A percentile compares a stretch with the other conserved stretches of the same genome.
Evolutionary conservation across 306 rosid genomes (phyloP).

Genomic region (Pyrus betulifolia): DNA sequence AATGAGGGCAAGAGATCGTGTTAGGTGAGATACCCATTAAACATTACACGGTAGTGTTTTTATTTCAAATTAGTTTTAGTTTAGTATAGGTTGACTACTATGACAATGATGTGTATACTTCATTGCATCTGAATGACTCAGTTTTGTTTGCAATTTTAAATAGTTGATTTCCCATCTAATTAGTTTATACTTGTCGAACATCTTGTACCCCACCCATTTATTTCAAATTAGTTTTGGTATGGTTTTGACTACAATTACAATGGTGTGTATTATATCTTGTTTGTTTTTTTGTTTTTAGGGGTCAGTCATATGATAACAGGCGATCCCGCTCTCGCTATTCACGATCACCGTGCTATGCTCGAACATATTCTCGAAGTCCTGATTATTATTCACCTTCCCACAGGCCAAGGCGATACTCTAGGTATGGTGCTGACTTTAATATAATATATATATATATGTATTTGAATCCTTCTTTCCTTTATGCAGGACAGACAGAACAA

Average conservation of each 20-base stretch:
- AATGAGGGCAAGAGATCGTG: slow-evolving; percentile 67
- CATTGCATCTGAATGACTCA: not conserved
- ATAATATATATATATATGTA: not conserved
- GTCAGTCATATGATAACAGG: slow-evolving; percentile 37
- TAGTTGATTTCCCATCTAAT: not conserved
- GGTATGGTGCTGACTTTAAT: slow-evolving; percentile 18
- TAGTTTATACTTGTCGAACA: not conserved
- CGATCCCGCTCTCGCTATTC: slow-evolving; percentile 30
- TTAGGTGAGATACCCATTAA: slow-evolving; percentile 29
- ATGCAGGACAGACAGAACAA: not conserved
- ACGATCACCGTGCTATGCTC: slow-evolving; percentile 36
- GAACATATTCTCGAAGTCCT: slow-evolving; percentile 42
- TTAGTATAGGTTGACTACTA: too few species aligned
- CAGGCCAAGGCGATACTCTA: slow-evolving; percentile 36
- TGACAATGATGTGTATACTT: not conserved
- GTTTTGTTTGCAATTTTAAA: not conserved
- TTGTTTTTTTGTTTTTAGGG: slow-evolving; percentile 9
- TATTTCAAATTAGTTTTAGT: not conserved
- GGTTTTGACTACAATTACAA: too few species aligned
- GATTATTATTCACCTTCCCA: slow-evolving; percentile 45
- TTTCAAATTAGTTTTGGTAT: too few species aligned
- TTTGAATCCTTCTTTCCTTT: not conserved
- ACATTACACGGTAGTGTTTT: not conserved
- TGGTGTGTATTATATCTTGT: not conserved
- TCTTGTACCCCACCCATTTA: not conserved